Conservation (phyloP, 2,329 filamentous ascomycete genomes). For the Colletotrichum musae region DNA sequence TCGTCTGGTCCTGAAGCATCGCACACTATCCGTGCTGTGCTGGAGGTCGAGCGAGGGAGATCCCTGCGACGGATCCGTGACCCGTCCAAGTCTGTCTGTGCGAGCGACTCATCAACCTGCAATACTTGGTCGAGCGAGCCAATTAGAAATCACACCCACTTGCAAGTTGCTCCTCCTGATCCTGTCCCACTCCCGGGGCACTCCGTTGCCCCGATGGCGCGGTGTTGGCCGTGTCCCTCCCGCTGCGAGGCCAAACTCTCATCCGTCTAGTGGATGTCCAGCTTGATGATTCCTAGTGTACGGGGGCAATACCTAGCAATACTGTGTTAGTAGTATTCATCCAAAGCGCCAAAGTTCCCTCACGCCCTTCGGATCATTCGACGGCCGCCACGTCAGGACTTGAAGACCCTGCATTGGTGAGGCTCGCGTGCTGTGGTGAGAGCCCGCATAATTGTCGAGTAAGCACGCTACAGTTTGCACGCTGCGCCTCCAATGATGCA, state of each 20-base stretch:
- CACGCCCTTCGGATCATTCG: conserved; percentile 7
- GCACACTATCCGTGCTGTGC: too few species aligned
- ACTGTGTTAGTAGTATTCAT: too few species aligned
- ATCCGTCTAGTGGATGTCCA: conserved; percentile 6
- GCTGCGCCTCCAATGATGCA: conserved; percentile 17
- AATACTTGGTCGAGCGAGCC: too few species aligned
- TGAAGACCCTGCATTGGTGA: conserved; percentile 21
- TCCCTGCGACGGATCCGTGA: conserved; percentile 27
- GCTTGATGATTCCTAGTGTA: too few species aligned
- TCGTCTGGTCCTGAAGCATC: neutral
- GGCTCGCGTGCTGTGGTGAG: conserved; percentile 5
- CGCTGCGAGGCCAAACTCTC: conserved; percentile 37
- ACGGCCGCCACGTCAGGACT: conserved; percentile 17
- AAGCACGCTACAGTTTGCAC: conserved; percentile 14
- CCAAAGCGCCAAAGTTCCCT: too few species aligned
- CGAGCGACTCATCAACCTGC: conserved; percentile 20
- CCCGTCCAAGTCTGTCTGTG: neutral
- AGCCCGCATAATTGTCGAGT: conserved; percentile 12
- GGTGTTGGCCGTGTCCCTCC: conserved; percentile 14
- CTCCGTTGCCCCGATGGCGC: too few species aligned
- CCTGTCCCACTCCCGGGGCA: neutral
- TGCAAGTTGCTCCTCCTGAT: too few species aligned
- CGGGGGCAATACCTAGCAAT: too few species aligned
- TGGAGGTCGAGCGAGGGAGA: neutral
- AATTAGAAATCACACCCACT: too few species aligned